These are phyloP conservation scores for Candolleomyces aberdarensis DNA, from an alignment of 768 basidiomycete species.

Conservation along the genomic window DNA sequence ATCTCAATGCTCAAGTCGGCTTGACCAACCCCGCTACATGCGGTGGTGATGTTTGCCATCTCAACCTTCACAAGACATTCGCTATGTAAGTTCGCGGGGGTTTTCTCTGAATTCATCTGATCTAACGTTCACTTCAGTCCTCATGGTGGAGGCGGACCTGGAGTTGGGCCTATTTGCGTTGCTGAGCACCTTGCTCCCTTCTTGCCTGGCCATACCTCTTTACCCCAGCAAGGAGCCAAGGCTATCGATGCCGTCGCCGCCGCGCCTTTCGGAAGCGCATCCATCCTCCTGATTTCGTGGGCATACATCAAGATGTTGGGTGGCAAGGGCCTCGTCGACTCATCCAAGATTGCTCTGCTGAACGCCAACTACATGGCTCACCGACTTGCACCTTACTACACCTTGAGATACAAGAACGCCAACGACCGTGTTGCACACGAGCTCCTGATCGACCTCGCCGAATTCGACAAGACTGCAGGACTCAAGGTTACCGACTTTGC, in stretches of 20 bases:
- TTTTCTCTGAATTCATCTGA: neutral
- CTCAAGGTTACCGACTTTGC: constrained; percentile 95
- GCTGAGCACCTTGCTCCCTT: constrained; percentile 93
- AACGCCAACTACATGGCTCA: constrained; percentile 98
- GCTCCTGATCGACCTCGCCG: constrained; percentile 89
- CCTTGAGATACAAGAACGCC: constrained; percentile 81
- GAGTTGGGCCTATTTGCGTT: constrained; percentile 96
- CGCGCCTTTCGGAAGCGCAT: constrained; percentile 92
- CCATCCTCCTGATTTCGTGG: constrained; percentile 96
- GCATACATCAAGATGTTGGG: constrained; percentile 99
- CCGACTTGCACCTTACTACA: constrained; percentile 82
- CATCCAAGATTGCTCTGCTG: constrained; percentile 84
- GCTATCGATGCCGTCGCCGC: constrained; percentile 88
- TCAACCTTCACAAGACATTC: constrained; percentile 98
- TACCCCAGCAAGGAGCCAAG: constrained; percentile 60
- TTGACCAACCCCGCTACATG: constrained; percentile 91
- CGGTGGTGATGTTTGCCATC: constrained; percentile 96
- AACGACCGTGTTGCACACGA: constrained; percentile 96
- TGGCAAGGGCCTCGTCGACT: constrained; percentile 80
- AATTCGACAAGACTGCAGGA: constrained; percentile 88
- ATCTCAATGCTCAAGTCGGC: constrained; percentile 92
- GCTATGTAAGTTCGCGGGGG: constrained; percentile 62
- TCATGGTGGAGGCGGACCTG: constrained; percentile 96
- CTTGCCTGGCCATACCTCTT: constrained; percentile 83
- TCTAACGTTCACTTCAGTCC: constrained; percentile 48